phyloP scores from a whole-genome alignment of 2,329 filamentous ascomycete species.

The Aspergillus neotritici region DNA sequence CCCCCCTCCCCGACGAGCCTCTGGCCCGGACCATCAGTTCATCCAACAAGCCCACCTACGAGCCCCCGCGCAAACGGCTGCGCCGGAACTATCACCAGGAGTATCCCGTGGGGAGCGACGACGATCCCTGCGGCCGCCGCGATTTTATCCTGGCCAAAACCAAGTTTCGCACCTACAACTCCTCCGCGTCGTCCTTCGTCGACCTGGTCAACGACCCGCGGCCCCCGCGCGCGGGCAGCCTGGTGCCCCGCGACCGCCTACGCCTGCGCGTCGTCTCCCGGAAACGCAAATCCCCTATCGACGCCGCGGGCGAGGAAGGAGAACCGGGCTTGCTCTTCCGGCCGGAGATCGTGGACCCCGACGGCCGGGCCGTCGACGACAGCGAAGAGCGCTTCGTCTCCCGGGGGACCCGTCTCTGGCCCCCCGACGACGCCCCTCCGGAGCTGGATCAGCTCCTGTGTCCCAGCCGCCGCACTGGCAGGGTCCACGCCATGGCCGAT shows the following conservation, averaged over 20 bases:
- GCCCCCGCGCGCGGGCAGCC: constrained; percentile 16
- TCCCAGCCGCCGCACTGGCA: constrained; percentile 28
- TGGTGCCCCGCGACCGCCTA: constrained; percentile 34
- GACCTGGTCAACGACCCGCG: constrained; percentile 41
- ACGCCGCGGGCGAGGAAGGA: constrained; percentile 26
- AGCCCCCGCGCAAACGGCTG: constrained; percentile 33
- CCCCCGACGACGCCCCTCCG: constrained; percentile 33
- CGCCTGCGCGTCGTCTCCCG: constrained; percentile 40
- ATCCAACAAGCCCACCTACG: constrained; percentile 28
- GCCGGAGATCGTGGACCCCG: constrained; percentile 22
- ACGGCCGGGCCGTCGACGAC: constrained; percentile 23
- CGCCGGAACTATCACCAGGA: constrained; percentile 37
- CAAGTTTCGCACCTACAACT: constrained; percentile 40
- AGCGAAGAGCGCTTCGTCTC: constrained; percentile 37
- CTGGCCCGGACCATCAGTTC: constrained; percentile 24
- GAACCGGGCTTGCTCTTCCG: constrained; percentile 22
- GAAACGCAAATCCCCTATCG: constrained; percentile 36
- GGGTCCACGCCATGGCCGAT: constrained; percentile 32
- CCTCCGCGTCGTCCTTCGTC: constrained; percentile 37
- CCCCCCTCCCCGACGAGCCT: constrained; percentile 23
- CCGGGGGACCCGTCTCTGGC: constrained; percentile 40
- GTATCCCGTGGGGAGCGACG: constrained; percentile 24
- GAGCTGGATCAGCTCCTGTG: constrained; percentile 37
- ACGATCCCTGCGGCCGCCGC: constrained; percentile 19
- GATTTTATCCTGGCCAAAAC: constrained; percentile 43